These are phyloP conservation scores for Cladosporium phlei DNA, from an alignment of 2,329 filamentous ascomycete genomes.

Conservation along the genomic window DNA sequence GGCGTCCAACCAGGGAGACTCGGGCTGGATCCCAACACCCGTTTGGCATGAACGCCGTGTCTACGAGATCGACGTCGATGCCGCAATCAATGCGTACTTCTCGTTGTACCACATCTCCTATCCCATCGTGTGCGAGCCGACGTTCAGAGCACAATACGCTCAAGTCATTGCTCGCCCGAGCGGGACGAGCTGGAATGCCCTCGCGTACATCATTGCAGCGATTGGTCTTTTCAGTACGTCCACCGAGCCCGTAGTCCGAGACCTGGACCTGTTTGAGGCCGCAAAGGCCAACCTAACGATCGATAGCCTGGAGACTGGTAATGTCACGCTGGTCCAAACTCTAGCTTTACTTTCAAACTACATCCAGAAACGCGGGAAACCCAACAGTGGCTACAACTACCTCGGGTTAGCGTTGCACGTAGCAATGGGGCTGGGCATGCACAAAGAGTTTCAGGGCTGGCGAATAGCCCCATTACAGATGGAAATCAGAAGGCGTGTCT, in stretches of 20 bases:
- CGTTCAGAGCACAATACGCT: slow-evolving; percentile 45
- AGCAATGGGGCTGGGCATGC: slow-evolving; percentile 48
- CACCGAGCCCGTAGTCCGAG: slow-evolving; percentile 37
- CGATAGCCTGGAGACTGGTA: slow-evolving; percentile 46
- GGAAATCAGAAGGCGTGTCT: slow-evolving; percentile 33
- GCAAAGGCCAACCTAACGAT: slow-evolving; percentile 44
- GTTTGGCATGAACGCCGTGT: slow-evolving; percentile 23
- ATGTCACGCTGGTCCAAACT: slow-evolving; percentile 46
- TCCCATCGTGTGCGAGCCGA: slow-evolving; percentile 45
- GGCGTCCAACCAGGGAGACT: slow-evolving; percentile 5
- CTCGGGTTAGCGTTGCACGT: slow-evolving; percentile 46
- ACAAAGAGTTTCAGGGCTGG: slow-evolving; percentile 47
- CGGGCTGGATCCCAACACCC: slow-evolving; percentile 22
- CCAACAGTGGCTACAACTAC: slow-evolving; percentile 49
- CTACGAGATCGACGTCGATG: slow-evolving; percentile 27
- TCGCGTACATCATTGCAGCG: slow-evolving; percentile 43
- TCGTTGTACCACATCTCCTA: slow-evolving; percentile 44
- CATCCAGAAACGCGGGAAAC: slow-evolving; percentile 48
- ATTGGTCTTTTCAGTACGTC: slow-evolving; percentile 40
- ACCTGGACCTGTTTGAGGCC: slow-evolving; percentile 43
- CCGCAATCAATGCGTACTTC: slow-evolving; percentile 41
- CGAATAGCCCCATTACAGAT: slow-evolving; percentile 38
- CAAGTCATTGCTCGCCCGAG: slow-evolving; percentile 41
- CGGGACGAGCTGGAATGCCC: slow-evolving; percentile 41
- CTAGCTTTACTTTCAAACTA: slow-evolving; percentile 47